A percentile compares a stretch with the other conserved stretches of the same genome.
Conservation (phyloP, 75 land plant species). For the Larix kaempferi region DNA sequence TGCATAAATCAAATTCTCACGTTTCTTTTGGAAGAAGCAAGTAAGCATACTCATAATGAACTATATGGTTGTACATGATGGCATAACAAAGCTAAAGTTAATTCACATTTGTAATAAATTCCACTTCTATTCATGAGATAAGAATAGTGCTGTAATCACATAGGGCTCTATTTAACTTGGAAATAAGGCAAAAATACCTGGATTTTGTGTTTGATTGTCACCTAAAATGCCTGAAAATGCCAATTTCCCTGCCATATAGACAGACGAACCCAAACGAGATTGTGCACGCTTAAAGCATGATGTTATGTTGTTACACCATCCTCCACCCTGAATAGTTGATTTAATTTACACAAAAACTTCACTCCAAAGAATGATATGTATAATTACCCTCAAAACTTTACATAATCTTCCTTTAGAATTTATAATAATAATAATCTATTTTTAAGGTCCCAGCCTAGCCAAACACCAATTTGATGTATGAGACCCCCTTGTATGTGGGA, state of each 20-base stretch:
- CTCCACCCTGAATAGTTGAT: slow-evolving; percentile 66
- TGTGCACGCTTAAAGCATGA: slow-evolving; percentile 44
- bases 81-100: neutral
- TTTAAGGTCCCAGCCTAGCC: too few species aligned
- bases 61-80: neutral
- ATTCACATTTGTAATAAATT: neutral
- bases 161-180: neutral
- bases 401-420: too few species aligned
- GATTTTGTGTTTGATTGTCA: slow-evolving; percentile 54
- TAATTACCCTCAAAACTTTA: neutral
- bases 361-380: neutral
- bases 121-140: neutral
- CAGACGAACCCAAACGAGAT: slow-evolving; percentile 68
- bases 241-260: slow-evolving; percentile 41
- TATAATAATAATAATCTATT: too few species aligned
- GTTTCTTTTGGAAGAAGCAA: neutral
- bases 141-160: neutral
- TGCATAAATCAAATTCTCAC: neutral
- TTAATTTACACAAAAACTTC: too few species aligned
- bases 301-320: slow-evolving; percentile 67
- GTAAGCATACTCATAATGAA: neutral
- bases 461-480: too few species aligned
- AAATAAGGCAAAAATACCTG: slow-evolving; percentile 36
- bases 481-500: too few species aligned
- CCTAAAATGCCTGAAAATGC: slow-evolving; percentile 76